These are phyloP conservation scores for Rhizophora mangle DNA, from an alignment of 345 rosid genomes.

Conservation along the genomic window DNA sequence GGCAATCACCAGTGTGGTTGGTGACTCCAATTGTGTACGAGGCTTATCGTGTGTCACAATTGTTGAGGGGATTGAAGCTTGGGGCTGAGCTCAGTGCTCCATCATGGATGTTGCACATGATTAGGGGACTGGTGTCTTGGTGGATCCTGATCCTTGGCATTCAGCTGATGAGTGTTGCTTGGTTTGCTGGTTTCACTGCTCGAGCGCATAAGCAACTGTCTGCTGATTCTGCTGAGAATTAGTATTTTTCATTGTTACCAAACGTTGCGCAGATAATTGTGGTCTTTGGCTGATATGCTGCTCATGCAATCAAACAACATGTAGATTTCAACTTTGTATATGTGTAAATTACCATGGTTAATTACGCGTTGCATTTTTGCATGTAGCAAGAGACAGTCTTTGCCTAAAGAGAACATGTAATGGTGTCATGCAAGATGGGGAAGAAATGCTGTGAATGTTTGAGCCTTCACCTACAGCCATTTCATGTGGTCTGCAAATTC, in stretches of 20 bases:
- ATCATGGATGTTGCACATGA: constrained; percentile 68
- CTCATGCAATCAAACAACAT: not conserved
- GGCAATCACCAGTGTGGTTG: constrained; percentile 92
- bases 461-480: no score
- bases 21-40: constrained; percentile 90
- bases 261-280: constrained; percentile 8
- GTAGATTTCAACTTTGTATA: not conserved
- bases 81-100: constrained; percentile 73
- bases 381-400: no score
- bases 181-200: constrained; percentile 84
- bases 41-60: constrained; percentile 70
- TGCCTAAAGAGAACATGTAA: no score
- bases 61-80: constrained; percentile 83
- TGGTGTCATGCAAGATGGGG: no score
- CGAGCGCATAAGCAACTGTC: constrained; percentile 24
- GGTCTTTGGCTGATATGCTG: not conserved
- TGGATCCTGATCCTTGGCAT: constrained; percentile 86
- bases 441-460: no score
- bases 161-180: constrained; percentile 95
- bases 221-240: constrained; percentile 35
- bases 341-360: no score
- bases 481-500: no score
- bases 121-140: constrained; percentile 86
- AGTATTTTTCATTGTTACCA: not conserved
- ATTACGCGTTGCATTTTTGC: no score